Evolutionary conservation across 1,284 basidiomycete species (phyloP).

Genomic region (Sphaerobolus stellatus): DNA sequence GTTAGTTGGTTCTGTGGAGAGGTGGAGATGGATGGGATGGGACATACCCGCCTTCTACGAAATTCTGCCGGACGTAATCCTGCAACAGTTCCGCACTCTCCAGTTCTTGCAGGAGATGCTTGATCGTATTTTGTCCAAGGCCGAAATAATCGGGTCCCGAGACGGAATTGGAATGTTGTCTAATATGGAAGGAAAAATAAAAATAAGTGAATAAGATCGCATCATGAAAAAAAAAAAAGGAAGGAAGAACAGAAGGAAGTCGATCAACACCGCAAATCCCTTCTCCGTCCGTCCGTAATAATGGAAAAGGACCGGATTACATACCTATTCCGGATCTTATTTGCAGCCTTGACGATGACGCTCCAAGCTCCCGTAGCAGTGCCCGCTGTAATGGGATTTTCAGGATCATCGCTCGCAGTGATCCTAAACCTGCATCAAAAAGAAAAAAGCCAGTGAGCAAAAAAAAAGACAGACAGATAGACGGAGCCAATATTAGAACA

Average conservation of each 20-base stretch:
- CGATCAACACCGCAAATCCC: no score
- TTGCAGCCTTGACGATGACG: conserved; percentile 74
- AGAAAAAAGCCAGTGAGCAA: background rate
- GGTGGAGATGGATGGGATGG: background rate
- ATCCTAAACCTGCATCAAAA: conserved; percentile 66
- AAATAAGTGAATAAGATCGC: background rate
- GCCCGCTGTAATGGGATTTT: conserved; percentile 70
- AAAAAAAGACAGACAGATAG: background rate
- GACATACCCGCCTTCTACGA: conserved; percentile 10
- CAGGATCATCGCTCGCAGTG: conserved; percentile 63
- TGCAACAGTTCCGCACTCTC: conserved; percentile 64
- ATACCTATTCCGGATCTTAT: conserved; percentile 60
- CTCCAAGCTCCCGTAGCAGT: conserved; percentile 84
- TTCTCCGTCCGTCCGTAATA: no score
- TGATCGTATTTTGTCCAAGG: conserved; percentile 79
- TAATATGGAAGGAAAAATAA: no score
- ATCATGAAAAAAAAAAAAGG: background rate
- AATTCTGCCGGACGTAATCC: conserved; percentile 81
- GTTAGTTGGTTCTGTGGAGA: background rate
- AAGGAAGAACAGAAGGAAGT: background rate
- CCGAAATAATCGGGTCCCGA: conserved; percentile 85
- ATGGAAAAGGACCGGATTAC: background rate
- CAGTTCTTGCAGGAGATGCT: conserved; percentile 79
- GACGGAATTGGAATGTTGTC: conserved; percentile 78
- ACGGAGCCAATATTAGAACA: no score